phyloP scores from a whole-genome alignment of 2,329 filamentous ascomycete genomes.

The Aspergillus eucalypticola region DNA sequence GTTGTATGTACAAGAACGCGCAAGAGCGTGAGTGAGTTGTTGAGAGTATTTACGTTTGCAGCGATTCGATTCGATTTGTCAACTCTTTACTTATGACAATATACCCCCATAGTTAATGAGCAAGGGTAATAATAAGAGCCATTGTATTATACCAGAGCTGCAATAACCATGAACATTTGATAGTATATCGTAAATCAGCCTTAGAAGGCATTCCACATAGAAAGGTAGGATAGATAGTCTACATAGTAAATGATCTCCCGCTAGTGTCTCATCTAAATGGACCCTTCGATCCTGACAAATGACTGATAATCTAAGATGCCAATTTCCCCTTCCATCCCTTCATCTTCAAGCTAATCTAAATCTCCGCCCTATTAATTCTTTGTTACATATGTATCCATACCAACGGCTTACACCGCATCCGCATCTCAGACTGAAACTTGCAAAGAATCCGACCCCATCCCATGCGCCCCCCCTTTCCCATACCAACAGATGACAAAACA shows the following conservation, averaged over 20 bases:
- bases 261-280: constrained; percentile 5
- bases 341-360: background rate
- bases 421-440: background rate
- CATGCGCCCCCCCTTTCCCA: background rate
- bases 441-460: background rate
- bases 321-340: background rate
- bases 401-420: background rate
- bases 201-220: no score
- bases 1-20: constrained; percentile 2
- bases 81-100: background rate
- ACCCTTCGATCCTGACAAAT: background rate
- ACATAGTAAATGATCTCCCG: background rate
- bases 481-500: background rate
- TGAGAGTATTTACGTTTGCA: background rate
- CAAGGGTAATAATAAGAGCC: background rate
- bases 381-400: background rate
- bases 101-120: background rate
- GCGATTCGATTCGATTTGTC: background rate
- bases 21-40: no score
- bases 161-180: background rate
- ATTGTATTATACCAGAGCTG: background rate
- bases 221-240: no score
- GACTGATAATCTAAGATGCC: background rate
- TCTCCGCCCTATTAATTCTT: no score
- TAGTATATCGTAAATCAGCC: no score